A percentile compares a stretch with the other conserved stretches of the same genome.
These are phyloP conservation scores for Aspergillus puulaauensis DNA, from an alignment of 2,329 filamentous ascomycete species.

Conservation along the genomic window DNA sequence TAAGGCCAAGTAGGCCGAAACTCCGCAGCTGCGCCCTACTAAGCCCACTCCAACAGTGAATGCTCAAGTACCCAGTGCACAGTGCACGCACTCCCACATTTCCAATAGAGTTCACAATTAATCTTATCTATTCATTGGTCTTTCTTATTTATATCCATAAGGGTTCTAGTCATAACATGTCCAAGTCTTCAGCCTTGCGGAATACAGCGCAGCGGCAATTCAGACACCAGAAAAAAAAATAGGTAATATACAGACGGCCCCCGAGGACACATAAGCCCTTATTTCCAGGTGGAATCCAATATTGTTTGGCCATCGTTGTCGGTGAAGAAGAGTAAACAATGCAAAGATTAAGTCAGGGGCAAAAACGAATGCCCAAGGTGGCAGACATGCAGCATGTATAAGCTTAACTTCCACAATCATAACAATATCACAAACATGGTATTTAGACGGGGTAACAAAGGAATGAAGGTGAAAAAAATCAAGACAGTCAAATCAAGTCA, in stretches of 20 bases:
- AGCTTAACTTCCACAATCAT: constrained; percentile 16
- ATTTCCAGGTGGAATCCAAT: background rate
- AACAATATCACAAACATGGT: constrained; percentile 26
- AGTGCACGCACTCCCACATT: background rate
- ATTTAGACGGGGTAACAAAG: constrained; percentile 21
- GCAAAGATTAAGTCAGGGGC: constrained; percentile 11
- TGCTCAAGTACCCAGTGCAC: too few species aligned
- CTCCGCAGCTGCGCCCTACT: background rate
- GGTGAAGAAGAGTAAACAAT: constrained; percentile 4
- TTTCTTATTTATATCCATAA: constrained; percentile 9
- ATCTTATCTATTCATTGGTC: constrained; percentile 1
- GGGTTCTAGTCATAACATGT: constrained; percentile 18
- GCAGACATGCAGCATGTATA: constrained; percentile 15
- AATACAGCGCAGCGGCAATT: constrained; percentile 2
- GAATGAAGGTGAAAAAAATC: constrained; percentile 14
- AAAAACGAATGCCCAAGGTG: constrained; percentile 3
- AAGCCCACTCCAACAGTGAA: background rate
- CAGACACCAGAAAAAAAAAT: background rate
- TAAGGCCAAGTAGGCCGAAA: constrained; percentile 24
- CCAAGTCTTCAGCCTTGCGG: constrained; percentile 4
- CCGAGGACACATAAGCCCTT: background rate
- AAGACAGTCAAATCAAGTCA: constrained; percentile 20
- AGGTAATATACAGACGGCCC: constrained; percentile 18
- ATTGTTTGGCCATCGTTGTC: background rate
- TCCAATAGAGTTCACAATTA: background rate